Conservation (phyloP, 2,329 filamentous ascomycete species). For the Clonostachys sp. region DNA sequence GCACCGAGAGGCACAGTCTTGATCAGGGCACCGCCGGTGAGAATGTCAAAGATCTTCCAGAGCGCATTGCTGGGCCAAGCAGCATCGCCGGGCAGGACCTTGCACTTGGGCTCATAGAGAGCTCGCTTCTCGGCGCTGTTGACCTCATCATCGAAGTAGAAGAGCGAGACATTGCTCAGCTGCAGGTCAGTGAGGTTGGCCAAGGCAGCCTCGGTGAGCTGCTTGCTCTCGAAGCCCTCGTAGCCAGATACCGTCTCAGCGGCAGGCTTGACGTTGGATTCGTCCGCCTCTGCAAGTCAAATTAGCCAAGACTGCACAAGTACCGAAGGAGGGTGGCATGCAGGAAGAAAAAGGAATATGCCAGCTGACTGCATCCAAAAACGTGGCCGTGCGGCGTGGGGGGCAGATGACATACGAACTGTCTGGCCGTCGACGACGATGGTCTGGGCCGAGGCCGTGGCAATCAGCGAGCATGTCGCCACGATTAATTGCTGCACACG, state of each 20-base stretch:
- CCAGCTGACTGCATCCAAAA: not conserved
- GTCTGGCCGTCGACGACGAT: constrained; percentile 13
- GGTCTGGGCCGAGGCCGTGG: constrained; percentile 13
- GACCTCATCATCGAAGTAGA: constrained; percentile 18
- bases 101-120: constrained; percentile 9
- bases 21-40: constrained; percentile 22
- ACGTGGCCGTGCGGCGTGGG: not conserved
- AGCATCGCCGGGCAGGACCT: constrained; percentile 18
- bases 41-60: constrained; percentile 26
- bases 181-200: constrained; percentile 20
- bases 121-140: constrained; percentile 1
- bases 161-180: constrained; percentile 20
- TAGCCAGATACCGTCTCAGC: constrained; percentile 8
- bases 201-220: constrained; percentile 26
- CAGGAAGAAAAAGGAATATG: not conserved
- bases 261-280: constrained; percentile 9
- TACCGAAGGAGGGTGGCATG: not conserved
- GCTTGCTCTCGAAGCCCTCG: constrained; percentile 13
- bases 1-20: constrained; percentile 22
- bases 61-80: constrained; percentile 14
- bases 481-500: constrained; percentile 3
- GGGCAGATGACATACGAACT: constrained; percentile 9
- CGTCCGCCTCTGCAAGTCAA: constrained; percentile 3
- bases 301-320: not conserved
- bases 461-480: constrained; percentile 7